Evolutionary conservation across 2,329 filamentous ascomycete species (phyloP), one percentile per base, ranked within the genome.

Genomic region (Penicillium vulpinum): DNA sequence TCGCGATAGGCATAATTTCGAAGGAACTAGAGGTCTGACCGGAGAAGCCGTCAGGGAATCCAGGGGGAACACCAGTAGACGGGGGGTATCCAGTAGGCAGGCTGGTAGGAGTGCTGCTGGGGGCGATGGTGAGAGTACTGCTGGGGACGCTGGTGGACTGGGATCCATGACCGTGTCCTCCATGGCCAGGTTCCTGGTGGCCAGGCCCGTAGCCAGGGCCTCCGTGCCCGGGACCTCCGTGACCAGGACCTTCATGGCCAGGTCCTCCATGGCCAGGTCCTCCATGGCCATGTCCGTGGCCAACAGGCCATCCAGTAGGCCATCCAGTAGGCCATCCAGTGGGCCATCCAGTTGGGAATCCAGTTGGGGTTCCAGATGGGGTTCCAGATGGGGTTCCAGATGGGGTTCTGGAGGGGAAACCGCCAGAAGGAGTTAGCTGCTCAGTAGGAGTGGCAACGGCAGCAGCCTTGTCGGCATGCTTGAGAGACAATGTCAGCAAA

Each of bases 371-470:
- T 2, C 10, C 51, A 13, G 51, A 18, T 8, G 48, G 35, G 8
- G 26, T 18, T 1, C 16, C 43, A 18, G 51, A n/a, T 13, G 38
- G 49, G 22, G 29, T 29, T 11, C 11, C 49, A 18, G 39, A 28
- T 26, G 51, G 51, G 22, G 36, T 45, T 35, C 57, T 54, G 18
- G 36, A 22, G 49, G 46, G 44, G 52, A 41, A 44, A 31, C 38
- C 48, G 26, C 47, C 39, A 33, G 53, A 43, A 9, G 58, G 44
- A 35, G 22, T 21, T 21, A 36, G 24, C 39, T 49, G 43, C 29
- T 44, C 44, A 48, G 60, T 60, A 4, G 58, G 55, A 47, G 58
- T 59, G 22, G 57, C 56, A 22, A 35, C 15, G 31, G 10, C 38
- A 9, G 51, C 51, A 28, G 47, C 40, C 24, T 41, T 53, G 33